Evolutionary conservation across 805 yeast genomes (phyloP).

Genomic region (Groenewaldozyma salmanticensis): DNA sequence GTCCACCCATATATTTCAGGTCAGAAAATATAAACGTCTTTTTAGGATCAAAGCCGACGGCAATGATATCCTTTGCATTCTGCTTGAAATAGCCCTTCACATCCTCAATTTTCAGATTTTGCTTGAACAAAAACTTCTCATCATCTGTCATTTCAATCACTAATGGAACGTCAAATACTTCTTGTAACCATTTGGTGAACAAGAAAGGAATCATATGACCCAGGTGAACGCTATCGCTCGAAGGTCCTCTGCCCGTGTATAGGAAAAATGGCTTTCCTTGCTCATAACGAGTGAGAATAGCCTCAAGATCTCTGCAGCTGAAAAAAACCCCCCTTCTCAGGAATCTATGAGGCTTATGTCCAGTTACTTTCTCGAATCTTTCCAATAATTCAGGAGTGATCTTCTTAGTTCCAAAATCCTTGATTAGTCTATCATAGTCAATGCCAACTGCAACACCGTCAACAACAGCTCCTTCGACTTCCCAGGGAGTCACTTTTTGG

Average conservation of each 20-base stretch:
- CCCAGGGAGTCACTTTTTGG: slow-evolving; percentile 91
- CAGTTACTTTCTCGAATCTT: slow-evolving; percentile 75
- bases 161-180: slow-evolving; percentile 91
- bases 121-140: slow-evolving; percentile 93
- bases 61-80: slow-evolving; percentile 86
- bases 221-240: slow-evolving; percentile 86
- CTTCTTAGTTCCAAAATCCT: slow-evolving; percentile 75
- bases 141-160: slow-evolving; percentile 93
- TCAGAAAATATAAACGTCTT: slow-evolving; percentile 95
- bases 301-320: slow-evolving; percentile 58
- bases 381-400: slow-evolving; percentile 61
- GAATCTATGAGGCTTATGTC: slow-evolving; percentile 83
- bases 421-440: slow-evolving; percentile 81
- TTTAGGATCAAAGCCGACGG: slow-evolving; percentile 89
- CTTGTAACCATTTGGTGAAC: slow-evolving; percentile 97
- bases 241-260: slow-evolving; percentile 97
- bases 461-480: slow-evolving; percentile 96
- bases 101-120: slow-evolving; percentile 75
- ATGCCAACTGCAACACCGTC: slow-evolving; percentile 87
- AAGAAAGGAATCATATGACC: slow-evolving; percentile 95
- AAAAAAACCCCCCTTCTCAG: slow-evolving; percentile 87
- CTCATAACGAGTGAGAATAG: slow-evolving; percentile 80
- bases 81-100: slow-evolving; percentile 71
- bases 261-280: slow-evolving; percentile 91
- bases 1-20: slow-evolving; percentile 84